Evolutionary conservation across 176 grass and related monocot genomes (phyloP).

Genomic region (maize (Zea mays)): Zm-B73-REFERENCE-NAM-5.0 NC_050101.1:169014501-169015000

Average conservation of each 20-base stretch:
- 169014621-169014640: no score
- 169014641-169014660: conserved; percentile 19
- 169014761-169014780: background rate
- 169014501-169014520: conserved; percentile 31
- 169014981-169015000: background rate
- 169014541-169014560: conserved; percentile 66
- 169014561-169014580: conserved; percentile 87
- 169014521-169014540: conserved; percentile 45
- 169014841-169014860: background rate
- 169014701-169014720: background rate
- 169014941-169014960: background rate
- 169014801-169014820: background rate
- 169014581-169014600: no score
- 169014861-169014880: background rate
- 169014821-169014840: background rate
- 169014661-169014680: background rate
- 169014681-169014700: background rate
- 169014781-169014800: background rate
- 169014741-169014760: background rate
- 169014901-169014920: background rate
- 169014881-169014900: background rate
- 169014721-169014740: background rate
- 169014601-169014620: no score
- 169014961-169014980: background rate
- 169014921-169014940: background rate